Evolutionary conservation across 2,329 filamentous ascomycete genomes (phyloP), one percentile per base, ranked within the genome.

Genomic region (Penicillium sp.): DNA sequence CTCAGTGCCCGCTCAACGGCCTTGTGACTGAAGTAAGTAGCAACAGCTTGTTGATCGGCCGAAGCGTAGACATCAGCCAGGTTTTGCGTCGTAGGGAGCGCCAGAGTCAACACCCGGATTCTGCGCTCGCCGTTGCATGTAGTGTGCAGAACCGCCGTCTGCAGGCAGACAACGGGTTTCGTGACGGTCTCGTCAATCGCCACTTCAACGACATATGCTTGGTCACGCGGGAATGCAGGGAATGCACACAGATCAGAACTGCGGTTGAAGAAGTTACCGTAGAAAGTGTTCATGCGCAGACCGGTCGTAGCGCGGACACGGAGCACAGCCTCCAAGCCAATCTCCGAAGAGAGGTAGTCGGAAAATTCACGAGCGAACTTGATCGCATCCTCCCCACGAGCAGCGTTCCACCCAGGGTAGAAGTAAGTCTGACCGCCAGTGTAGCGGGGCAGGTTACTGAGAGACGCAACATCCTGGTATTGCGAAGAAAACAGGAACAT

Each of bases 201-300:
- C 48, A 98, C 94, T 70, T 98, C 93, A 19, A 98, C 91, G 38
- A 97, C 93, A 65, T 97, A 97, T 56, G 87, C 89, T 69, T 98
- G 93, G 64, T 98, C 93, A 65, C 93, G 85, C 29, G 93, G 93
- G 76, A 98, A 97, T 0, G 93, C 90, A 2, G 93, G 93, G 78
- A 98, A 97, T 10, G 93, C 93, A 68, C 93, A 97, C 29, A 98
- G 81, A 72, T 98, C 93, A 15, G 90, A 96, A 67, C 88, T 95
- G 60, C 93, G 82, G 75, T 97, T 98, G 78, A 98, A 98, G 73
- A 98, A 98, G 75, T 98, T 98, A 59, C 93, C 93, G 70, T 97
- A 98, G 73, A 98, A 98, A 2, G 91, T 90, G 73, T 84, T 95
- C 87, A 97, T 97, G 47, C 93, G 83, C 52, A 98, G 74, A 45